phyloP scores from a whole-genome alignment of 2,329 filamentous ascomycete species.

The Davidsoniella neocaledoniae region DNA sequence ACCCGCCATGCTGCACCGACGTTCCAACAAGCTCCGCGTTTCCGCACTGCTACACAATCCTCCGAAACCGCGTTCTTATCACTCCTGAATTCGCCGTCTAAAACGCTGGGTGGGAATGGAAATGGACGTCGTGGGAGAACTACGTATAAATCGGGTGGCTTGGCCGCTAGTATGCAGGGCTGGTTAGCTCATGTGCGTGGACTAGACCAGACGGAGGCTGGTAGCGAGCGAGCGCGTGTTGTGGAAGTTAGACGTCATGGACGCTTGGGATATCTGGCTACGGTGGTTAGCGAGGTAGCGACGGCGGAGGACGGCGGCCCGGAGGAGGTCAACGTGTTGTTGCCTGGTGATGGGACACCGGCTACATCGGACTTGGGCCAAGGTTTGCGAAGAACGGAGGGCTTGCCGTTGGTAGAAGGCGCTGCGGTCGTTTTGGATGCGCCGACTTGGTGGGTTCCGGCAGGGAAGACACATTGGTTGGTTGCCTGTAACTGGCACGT shows the following conservation, averaged over 20 bases:
- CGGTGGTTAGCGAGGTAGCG: not conserved
- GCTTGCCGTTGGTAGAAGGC: not conserved
- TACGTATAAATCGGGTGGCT: constrained; percentile 21
- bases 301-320: not conserved
- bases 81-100: not conserved
- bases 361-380: not conserved
- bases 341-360: not conserved
- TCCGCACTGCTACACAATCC: constrained; percentile 18
- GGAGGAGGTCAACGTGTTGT: not conserved
- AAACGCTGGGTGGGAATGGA: constrained; percentile 7
- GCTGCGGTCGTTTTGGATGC: not conserved
- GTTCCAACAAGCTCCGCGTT: constrained; percentile 24
- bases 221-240: not conserved
- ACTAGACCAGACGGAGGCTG: constrained; percentile 5
- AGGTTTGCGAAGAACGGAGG: not conserved
- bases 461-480: constrained; percentile 1
- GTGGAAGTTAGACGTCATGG: not conserved
- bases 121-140: too few species aligned
- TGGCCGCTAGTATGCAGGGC: constrained; percentile 24
- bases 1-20: constrained; percentile 17
- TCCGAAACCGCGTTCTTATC: not conserved
- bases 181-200: constrained; percentile 24
- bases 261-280: not conserved
- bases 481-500: constrained; percentile 7
- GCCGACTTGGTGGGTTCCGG: constrained; percentile 5